These are phyloP conservation scores for Ganoderma lucidum DNA, from an alignment of 1,284 basidiomycete genomes.

Conservation along the genomic window DNA sequence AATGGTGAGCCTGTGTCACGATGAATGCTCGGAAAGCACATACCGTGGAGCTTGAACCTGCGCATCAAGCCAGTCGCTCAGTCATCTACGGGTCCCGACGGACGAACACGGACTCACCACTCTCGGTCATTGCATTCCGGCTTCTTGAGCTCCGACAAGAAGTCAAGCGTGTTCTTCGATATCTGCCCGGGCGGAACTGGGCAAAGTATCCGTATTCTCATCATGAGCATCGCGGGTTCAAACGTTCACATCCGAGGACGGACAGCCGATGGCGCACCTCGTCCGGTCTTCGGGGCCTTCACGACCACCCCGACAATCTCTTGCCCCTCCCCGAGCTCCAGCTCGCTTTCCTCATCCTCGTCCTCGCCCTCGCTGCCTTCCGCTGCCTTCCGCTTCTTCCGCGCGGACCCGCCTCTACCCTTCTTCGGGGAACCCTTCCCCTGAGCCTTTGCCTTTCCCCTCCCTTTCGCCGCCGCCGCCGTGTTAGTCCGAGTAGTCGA, in stretches of 20 bases:
- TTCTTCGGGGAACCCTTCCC: constrained; percentile 36
- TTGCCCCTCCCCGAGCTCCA: constrained; percentile 70
- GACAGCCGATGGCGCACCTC: constrained; percentile 53
- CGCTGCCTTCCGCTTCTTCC: constrained; percentile 43
- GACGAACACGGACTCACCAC: constrained; percentile 54
- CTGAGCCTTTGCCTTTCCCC: background rate
- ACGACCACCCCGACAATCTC: constrained; percentile 75
- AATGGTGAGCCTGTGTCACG: background rate
- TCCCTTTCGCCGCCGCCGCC: background rate
- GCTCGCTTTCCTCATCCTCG: constrained; percentile 48
- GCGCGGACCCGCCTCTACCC: constrained; percentile 23
- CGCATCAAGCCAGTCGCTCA: background rate
- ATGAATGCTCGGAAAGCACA: constrained; percentile 19
- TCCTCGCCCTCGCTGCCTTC: constrained; percentile 42
- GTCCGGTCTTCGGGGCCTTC: constrained; percentile 81
- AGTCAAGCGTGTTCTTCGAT: constrained; percentile 85
- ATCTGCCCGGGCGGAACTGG: constrained; percentile 86
- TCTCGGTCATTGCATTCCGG: constrained; percentile 87
- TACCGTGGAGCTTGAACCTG: constrained; percentile 83
- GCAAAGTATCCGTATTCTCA: background rate
- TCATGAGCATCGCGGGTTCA: constrained; percentile 7
- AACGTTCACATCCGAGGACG: background rate
- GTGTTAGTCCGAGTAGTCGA: background rate
- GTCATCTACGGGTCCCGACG: background rate
- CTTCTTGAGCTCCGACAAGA: constrained; percentile 74